phyloP scores from a whole-genome alignment of 164 flowering plant genomes.

The Vitis amurensis region DNA sequence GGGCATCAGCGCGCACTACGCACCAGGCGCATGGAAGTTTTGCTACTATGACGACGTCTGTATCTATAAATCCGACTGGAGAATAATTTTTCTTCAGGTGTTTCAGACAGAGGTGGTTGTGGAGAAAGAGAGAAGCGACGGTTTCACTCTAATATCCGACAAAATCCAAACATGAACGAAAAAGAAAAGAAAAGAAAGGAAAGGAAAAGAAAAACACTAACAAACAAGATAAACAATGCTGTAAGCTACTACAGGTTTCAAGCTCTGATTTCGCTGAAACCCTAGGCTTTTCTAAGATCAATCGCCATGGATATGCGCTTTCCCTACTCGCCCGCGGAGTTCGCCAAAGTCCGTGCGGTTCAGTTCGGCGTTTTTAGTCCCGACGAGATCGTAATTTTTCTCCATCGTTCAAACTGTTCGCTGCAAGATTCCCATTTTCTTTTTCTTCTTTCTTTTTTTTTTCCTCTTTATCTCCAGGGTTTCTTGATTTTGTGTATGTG shows the following conservation, averaged over 20 bases:
- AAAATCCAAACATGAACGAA: too few species aligned
- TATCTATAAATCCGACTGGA: too few species aligned
- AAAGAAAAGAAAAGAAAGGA: background rate
- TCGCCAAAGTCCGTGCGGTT: conserved; percentile 67
- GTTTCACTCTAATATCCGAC: too few species aligned
- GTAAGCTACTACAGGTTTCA: background rate
- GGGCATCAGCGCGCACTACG: too few species aligned
- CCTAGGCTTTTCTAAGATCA: conserved; percentile 12
- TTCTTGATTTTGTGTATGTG: conserved; percentile 12
- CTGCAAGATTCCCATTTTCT: too few species aligned
- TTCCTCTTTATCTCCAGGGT: background rate
- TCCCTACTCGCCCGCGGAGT: conserved; percentile 78
- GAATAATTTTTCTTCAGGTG: too few species aligned
- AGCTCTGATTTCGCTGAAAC: background rate
- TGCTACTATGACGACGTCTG: too few species aligned
- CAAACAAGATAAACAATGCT: background rate
- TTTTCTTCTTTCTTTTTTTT: background rate
- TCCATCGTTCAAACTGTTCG: background rate
- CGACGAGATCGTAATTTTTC: conserved; percentile 61
- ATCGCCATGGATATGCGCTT: conserved; percentile 66
- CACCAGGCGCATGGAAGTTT: too few species aligned
- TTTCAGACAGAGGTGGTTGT: too few species aligned
- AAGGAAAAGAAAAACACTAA: background rate
- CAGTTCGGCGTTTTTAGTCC: conserved; percentile 85
- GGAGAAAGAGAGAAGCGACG: too few species aligned